A percentile compares a stretch with the other conserved stretches of the same genome.
Conservation (phyloP, 352 stramenopile species). For the Elongisporangium senticosum region DNA sequence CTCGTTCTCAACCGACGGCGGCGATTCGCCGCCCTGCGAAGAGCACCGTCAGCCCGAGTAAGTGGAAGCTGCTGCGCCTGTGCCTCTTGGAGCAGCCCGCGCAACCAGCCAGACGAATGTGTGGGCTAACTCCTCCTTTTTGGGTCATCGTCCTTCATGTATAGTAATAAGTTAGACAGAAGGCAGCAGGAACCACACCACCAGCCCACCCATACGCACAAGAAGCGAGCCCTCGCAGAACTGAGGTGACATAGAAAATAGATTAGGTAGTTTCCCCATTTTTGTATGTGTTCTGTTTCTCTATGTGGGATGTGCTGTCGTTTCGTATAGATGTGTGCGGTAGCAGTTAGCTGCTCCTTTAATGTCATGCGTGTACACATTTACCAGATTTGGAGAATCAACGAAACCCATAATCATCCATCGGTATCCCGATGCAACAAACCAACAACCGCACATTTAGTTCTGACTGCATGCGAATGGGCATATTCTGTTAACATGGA, state of each 20-base stretch:
- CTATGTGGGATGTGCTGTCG: not conserved
- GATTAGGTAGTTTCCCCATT: not conserved
- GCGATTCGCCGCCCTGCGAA: conserved; percentile 46
- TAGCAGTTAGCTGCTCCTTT: too few species aligned
- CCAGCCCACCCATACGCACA: not conserved
- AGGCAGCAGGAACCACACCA: not conserved
- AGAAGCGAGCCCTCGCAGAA: not conserved
- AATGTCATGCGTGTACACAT: not conserved
- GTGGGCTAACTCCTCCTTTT: conserved; percentile 2
- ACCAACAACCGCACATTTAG: not conserved
- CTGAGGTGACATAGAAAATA: not conserved
- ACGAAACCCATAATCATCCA: not conserved
- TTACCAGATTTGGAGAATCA: not conserved
- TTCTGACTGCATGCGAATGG: not conserved
- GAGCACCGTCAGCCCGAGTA: conserved; percentile 54
- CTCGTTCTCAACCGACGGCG: conserved; percentile 43
- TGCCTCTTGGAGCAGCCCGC: not conserved
- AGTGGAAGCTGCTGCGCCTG: conserved; percentile 1
- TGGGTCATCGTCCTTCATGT: not conserved
- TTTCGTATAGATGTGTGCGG: not conserved
- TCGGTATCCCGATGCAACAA: not conserved
- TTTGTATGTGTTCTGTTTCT: not conserved
- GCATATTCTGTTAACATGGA: not conserved
- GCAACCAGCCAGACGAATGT: not conserved
- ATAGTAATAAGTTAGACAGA: conserved; percentile 1